Evolutionary conservation across 2,329 filamentous ascomycete genomes (phyloP), one percentile per base, ranked within the genome.

Genomic region (Exophiala xenobiotica): DNA sequence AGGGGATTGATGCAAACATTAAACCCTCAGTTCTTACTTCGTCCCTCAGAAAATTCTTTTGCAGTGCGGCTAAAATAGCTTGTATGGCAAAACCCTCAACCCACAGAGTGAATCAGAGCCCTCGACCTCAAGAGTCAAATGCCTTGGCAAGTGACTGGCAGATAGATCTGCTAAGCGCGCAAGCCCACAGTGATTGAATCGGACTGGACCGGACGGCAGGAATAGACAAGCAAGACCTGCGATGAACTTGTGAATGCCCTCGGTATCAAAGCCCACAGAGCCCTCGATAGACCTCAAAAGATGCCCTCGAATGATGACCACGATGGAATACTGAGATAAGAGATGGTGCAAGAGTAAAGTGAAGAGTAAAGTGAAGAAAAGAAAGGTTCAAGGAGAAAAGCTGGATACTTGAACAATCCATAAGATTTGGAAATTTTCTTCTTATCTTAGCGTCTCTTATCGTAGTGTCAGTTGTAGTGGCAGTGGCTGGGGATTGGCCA

Each of bases 201-300:
- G 44, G 51, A 42, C 41, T 24, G 46, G 27, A 49, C 26, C 46
- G 42, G 42, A 23, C 26, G 27, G 26, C 56, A 56, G 53, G 53
- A 54, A 23, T 22, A 54, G 53, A 58, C 53, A 54, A 54, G 50
- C 49, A 53, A 49, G 51, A 53, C 56, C 56, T 56, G 49, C 45
- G 40, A 54, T 16, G 12, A 56, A 44, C 45, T 6, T 37, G 18
- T 46, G 22, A 22, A 47, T 38, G 33, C 41, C 56, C 56, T 54
- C 51, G 38, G 48, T 52, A 20, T 42, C 41, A 47, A 46, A 39
- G 49, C 51, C 53, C 53, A 54, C 56, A 47, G 47, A 58, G 50
- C 53, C 53, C 53, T 58, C 56, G 56, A 56, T 56, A 53, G 49
- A 58, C 53, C 27, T 58, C 53, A 49, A 53, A 33, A 54, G 53